Evolutionary conservation across 768 basidiomycete genomes (phyloP).

Genomic region (Royoungia palumana): DNA sequence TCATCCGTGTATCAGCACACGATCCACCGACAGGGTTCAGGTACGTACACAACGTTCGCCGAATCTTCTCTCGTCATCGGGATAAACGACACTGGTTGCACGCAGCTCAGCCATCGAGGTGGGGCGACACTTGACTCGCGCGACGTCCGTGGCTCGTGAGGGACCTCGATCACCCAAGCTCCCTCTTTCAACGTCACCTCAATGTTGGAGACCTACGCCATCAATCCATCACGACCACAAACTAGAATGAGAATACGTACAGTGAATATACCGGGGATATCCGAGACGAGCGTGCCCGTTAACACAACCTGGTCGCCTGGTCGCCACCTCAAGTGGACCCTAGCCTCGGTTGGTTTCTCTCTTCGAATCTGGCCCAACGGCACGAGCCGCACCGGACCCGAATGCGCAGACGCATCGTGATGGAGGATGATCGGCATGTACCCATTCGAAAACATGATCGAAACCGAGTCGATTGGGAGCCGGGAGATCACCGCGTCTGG

Average conservation of each 20-base stretch:
- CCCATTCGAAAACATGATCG: constrained; percentile 55
- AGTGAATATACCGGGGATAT: constrained; percentile 47
- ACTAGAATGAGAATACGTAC: constrained; percentile 37
- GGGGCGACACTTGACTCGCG: constrained; percentile 30
- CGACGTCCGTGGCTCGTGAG: constrained; percentile 42
- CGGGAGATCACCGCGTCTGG: constrained; percentile 44
- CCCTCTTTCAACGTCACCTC: constrained; percentile 54
- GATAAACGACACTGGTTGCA: constrained; percentile 52
- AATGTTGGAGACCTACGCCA: constrained; percentile 40
- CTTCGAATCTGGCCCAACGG: constrained; percentile 48
- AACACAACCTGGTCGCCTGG: constrained; percentile 54
- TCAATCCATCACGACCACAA: background rate
- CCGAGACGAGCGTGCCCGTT: constrained; percentile 54
- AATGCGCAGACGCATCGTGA: constrained; percentile 33
- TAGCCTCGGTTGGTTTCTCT: constrained; percentile 21
- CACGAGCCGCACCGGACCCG: constrained; percentile 27
- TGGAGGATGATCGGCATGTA: constrained; percentile 49
- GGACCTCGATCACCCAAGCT: constrained; percentile 69
- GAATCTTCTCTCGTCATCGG: constrained; percentile 46
- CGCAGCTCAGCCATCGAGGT: constrained; percentile 57
- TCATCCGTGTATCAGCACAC: background rate
- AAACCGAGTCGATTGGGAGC: constrained; percentile 59
- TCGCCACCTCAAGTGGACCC: constrained; percentile 56
- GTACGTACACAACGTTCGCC: constrained; percentile 47
- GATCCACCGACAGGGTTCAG: background rate